phyloP scores from a whole-genome alignment of 306 rosid species.

The Corylus americana region DNA sequence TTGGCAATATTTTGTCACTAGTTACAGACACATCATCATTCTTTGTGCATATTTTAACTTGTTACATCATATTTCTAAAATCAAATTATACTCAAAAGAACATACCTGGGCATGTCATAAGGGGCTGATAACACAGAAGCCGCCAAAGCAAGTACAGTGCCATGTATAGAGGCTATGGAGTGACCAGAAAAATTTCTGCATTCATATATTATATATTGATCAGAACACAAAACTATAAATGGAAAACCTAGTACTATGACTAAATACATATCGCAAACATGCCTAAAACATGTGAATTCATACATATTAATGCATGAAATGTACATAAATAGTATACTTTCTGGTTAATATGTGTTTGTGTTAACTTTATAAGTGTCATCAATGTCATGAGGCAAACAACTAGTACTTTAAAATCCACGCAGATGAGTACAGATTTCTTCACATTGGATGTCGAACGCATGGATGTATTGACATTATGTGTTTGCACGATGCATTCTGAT shows the following conservation, averaged over 20 bases:
- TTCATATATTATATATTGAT: constrained; percentile 16
- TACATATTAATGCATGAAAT: background rate
- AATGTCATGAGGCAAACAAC: background rate
- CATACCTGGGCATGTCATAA: constrained; percentile 94
- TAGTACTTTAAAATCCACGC: background rate
- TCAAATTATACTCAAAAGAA: background rate
- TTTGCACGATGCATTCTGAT: background rate
- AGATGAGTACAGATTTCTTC: background rate
- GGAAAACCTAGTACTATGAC: background rate
- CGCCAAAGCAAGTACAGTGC: constrained; percentile 89
- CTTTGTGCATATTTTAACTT: background rate
- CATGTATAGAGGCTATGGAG: constrained; percentile 77
- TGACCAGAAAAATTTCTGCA: constrained; percentile 76
- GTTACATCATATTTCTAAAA: background rate
- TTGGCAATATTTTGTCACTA: background rate
- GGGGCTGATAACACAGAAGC: constrained; percentile 95
- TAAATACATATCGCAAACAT: background rate
- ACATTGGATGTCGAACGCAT: background rate
- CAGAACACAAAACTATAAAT: background rate
- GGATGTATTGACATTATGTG: background rate
- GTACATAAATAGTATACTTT: background rate
- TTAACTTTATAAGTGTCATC: background rate
- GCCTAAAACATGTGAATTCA: background rate
- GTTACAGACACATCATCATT: background rate
- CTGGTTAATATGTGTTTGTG: background rate